phyloP scores from a whole-genome alignment of 352 stramenopile species.

The Globisporangium iwayamae region DNA sequence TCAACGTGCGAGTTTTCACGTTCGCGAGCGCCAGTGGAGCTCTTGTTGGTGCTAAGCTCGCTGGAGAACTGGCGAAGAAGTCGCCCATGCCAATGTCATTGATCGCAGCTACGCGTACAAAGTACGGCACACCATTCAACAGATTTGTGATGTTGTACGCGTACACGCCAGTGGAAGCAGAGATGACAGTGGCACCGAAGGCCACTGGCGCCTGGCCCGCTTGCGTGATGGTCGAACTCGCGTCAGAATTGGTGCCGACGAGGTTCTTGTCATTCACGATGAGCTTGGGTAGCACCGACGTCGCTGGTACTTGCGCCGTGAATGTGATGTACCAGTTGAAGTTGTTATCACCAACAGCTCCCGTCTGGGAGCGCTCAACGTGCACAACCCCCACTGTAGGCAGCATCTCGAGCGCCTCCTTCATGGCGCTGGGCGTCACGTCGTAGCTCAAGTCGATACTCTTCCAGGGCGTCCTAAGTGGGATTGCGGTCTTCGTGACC shows the following conservation, averaged over 20 bases:
- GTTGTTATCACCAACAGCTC: conserved; percentile 44
- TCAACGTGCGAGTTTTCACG: conserved; percentile 31
- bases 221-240: conserved; percentile 19
- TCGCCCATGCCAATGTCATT: conserved; percentile 82
- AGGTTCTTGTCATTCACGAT: conserved; percentile 53
- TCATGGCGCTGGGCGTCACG: conserved; percentile 46
- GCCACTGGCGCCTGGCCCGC: conserved; percentile 28
- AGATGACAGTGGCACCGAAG: conserved; percentile 36
- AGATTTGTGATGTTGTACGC: conserved; percentile 59
- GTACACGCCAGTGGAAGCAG: conserved; percentile 16
- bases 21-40: conserved; percentile 49
- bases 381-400: conserved; percentile 87
- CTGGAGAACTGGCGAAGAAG: conserved; percentile 51
- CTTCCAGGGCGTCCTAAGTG: conserved; percentile 51
- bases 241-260: conserved; percentile 27
- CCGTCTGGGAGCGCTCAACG: conserved; percentile 75
- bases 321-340: conserved; percentile 92
- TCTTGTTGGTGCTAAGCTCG: conserved; percentile 42
- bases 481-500: conserved; percentile 32
- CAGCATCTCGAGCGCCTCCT: conserved; percentile 86
- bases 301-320: conserved; percentile 43
- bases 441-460: conserved; percentile 58
- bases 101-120: conserved; percentile 69
- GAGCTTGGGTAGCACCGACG: conserved; percentile 35
- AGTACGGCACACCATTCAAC: conserved; percentile 60